Evolutionary conservation across 176 grass and related monocot species (phyloP), one percentile per base, ranked within the genome.

Genomic region (Raddia distichophylla): DNA sequence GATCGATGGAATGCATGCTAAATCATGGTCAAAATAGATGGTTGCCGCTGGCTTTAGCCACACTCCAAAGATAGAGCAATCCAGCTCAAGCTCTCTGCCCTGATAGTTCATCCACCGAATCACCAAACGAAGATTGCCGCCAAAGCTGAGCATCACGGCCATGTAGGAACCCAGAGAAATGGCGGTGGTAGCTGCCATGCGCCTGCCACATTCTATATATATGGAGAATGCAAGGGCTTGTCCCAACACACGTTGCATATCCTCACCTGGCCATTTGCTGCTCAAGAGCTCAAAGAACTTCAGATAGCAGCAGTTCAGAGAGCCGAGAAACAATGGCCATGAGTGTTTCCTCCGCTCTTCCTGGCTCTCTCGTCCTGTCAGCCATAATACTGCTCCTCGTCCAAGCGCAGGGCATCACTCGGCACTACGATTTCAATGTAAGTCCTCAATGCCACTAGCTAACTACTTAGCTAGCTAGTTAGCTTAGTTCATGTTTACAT

Each of bases 351-450:
- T 86, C 86, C 20, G 48, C 32, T 64, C 54, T 83, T 66, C 75
- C 71, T 2, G 81, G 78, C 7, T 72, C 83, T 34, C 54, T 89
- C 53, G 70, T 86, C 83, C 18, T 91, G 49, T 77, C 87, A 7
- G 16, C 89, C 18, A 10, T 91, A 16, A 50, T 74, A 49, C 74
- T 94, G 33, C 63, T 88, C 68, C 10, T 40, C 27, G 33, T 34
- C 83, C 13, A 81, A 32, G 82, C 82, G 6, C 91, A 97, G 9
- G 81, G 84, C 86, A 82, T 87, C 69, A 93, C 81, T 35, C 62
- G 89, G 17, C 73, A 83, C 73, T 93, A 90, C 80, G 78, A 93
- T 52, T 97, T 97, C 87, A 80, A 97, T 78, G 91, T 97, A 80
- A 15, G 80, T 77, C 47, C 1, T 69, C 43, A 11, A 67, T 67